Percentiles rank a stretch among this genome's conserved stretches.
These are phyloP conservation scores for Tilletiaria anomala DNA, from an alignment of 1,284 basidiomycete genomes.

Conservation along the genomic window DNA sequence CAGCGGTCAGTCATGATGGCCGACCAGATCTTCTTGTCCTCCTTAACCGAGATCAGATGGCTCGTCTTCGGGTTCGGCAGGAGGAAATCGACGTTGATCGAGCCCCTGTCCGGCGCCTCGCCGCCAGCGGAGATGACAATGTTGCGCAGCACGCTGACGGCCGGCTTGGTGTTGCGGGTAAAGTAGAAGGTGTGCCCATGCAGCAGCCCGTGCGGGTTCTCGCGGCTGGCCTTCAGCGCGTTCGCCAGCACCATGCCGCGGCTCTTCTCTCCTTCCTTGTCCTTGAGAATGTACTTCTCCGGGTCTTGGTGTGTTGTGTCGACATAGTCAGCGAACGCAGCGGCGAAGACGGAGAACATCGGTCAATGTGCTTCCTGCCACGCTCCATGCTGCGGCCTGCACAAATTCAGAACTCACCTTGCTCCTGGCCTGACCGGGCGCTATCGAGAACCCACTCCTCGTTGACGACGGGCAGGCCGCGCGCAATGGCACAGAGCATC, in stretches of 20 bases:
- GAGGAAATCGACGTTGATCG: constrained; percentile 1
- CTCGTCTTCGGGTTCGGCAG: not conserved
- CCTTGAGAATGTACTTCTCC: constrained; percentile 5
- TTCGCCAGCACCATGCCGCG: constrained; percentile 4
- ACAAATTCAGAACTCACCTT: too few species aligned
- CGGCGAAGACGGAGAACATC: too few species aligned
- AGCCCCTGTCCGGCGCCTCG: not conserved
- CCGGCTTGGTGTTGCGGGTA: constrained; percentile 4
- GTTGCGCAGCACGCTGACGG: constrained; percentile 4
- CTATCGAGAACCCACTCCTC: constrained; percentile 7
- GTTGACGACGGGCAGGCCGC: constrained; percentile 8
- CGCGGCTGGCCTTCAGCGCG: constrained; percentile 3
- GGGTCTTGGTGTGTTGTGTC: too few species aligned
- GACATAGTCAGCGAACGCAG: too few species aligned
- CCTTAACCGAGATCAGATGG: constrained; percentile 6
- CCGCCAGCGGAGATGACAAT: constrained; percentile 10
- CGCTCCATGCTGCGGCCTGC: too few species aligned
- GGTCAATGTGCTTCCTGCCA: too few species aligned
- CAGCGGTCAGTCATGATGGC: constrained; percentile 3
- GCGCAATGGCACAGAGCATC: constrained; percentile 12
- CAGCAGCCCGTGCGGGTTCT: constrained; percentile 5
- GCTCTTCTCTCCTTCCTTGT: constrained; percentile 6
- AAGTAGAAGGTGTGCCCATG: constrained; percentile 7
- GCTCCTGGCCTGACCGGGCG: not conserved
- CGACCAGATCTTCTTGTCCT: constrained; percentile 2